Conservation (phyloP, 345 rosid genomes). For the Eucalyptus erythrocorys region DNA sequence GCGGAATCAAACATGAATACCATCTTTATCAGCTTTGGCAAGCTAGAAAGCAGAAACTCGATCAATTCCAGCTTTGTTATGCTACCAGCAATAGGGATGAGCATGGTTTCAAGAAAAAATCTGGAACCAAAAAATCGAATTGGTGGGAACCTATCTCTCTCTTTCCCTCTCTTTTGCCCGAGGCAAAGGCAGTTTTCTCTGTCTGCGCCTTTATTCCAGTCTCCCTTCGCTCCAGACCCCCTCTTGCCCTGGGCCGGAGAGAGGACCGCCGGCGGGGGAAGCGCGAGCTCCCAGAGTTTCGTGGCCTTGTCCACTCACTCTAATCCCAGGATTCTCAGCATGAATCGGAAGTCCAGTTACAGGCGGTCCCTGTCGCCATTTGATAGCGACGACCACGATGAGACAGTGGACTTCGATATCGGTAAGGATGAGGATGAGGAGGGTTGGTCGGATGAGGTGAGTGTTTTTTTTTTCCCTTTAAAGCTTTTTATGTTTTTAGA, state of each 20-base stretch:
- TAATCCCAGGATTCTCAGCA: constrained; percentile 64
- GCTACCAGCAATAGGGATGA: no score
- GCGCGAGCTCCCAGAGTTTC: constrained; percentile 10
- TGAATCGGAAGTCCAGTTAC: constrained; percentile 49
- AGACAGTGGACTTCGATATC: constrained; percentile 9
- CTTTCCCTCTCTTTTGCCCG: no score
- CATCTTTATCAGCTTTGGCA: no score
- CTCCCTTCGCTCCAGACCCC: not conserved
- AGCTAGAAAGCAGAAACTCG: no score
- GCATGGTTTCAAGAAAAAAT: no score
- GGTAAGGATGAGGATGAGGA: constrained; percentile 12
- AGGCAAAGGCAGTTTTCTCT: no score
- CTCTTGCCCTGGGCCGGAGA: not conserved
- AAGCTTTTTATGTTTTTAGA: no score
- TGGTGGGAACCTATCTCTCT: no score
- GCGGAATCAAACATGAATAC: no score
- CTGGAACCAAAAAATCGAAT: no score
- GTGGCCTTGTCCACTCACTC: constrained; percentile 54
- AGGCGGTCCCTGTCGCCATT: constrained; percentile 38
- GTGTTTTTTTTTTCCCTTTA: not conserved
- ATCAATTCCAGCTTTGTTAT: no score
- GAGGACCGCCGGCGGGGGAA: not conserved
- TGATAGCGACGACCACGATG: constrained; percentile 24
- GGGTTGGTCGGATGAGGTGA: constrained; percentile 51
- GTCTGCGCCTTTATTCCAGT: no score